Evolutionary conservation across 2,329 filamentous ascomycete genomes (phyloP), one percentile per base, ranked within the genome.

Genomic region (Claviceps digitariae): DNA sequence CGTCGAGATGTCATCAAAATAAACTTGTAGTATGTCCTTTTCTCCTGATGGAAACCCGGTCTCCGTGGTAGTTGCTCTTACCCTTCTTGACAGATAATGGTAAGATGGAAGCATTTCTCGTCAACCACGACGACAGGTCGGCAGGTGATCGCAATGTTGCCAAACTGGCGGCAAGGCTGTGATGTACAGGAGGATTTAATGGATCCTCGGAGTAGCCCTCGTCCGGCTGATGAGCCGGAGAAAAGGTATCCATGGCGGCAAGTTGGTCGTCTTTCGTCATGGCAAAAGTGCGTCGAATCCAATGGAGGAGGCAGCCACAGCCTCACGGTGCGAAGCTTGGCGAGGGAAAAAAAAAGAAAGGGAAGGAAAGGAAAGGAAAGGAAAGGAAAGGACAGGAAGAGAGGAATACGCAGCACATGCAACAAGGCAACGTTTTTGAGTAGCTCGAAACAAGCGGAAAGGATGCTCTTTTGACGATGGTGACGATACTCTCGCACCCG

Each of bases 161-260:
- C 48, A 72, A 62, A 7, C 63, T 54, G 25, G 57, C 59, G 57
- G 69, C 56, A 56, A 70, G 53, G 57, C 63, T 61, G 61, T 61
- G 60, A 60, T 63, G 60, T 6, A 63, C 59, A 52, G 67, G 65
- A 12, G 73, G 69, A 58, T 74, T 76, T 51, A 82, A 68, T 55
- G 78, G 78, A 59, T 90, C 87, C 66, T 93, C 87, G 6, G 87
- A 90, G 67, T 93, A 94, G 62, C 89, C 89, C 71, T 94, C 89
- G 71, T 94, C 88, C 55, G 89, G 78, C 66, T 83, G 74, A 55
- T 76, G 74, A 17, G 66, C 74, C 59, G 78, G 74, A 34, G 78
- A 67, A 56, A 74, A 73, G 47, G 70, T 62, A 60, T 75, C 72
- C 71, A 76, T 74, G 48, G 53, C 45, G 10, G 57, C 56, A 23